Evolutionary conservation across 192 early-diverging fungal genomes (phyloP).

Genomic region (Mortierella antarctica): DNA sequence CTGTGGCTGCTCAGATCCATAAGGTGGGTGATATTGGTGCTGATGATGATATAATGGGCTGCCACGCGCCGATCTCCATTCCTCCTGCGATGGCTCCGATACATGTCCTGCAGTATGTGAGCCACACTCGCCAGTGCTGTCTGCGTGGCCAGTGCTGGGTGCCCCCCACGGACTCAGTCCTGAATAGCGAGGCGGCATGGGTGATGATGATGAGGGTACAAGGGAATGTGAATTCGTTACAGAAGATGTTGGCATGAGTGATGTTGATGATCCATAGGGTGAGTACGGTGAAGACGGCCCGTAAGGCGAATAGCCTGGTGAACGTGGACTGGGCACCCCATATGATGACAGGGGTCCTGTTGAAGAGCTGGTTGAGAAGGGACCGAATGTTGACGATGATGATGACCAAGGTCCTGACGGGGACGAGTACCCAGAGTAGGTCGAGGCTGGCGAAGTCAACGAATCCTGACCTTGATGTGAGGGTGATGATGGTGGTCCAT

Average conservation of each 20-base stretch:
- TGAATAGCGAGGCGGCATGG: neutral
- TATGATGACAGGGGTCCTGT: conserved; percentile 65
- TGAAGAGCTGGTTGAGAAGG: conserved; percentile 39
- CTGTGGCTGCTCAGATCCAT: too few species aligned
- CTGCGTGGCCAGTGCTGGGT: neutral
- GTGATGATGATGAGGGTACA: neutral
- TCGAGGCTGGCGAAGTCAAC: conserved; percentile 59
- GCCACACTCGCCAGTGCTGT: neutral
- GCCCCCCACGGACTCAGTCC: conserved; percentile 10
- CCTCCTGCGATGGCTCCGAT: too few species aligned
- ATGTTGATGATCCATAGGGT: conserved; percentile 1
- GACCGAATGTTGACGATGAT: conserved; percentile 20
- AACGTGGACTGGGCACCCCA: conserved; percentile 17
- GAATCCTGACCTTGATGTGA: conserved; percentile 67
- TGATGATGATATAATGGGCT: too few species aligned
- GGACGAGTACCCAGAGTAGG: conserved; percentile 30
- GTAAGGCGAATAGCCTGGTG: conserved; percentile 27
- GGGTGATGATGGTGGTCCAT: conserved; percentile 17
- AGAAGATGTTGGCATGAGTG: too few species aligned
- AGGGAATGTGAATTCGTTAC: too few species aligned
- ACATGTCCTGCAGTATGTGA: too few species aligned
- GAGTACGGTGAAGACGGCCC: conserved; percentile 22
- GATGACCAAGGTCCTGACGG: conserved; percentile 42
- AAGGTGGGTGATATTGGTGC: too few species aligned
- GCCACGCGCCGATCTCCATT: too few species aligned